Conservation (phyloP, 1,139 yeast species). For the Taphrina pruni region DNA sequence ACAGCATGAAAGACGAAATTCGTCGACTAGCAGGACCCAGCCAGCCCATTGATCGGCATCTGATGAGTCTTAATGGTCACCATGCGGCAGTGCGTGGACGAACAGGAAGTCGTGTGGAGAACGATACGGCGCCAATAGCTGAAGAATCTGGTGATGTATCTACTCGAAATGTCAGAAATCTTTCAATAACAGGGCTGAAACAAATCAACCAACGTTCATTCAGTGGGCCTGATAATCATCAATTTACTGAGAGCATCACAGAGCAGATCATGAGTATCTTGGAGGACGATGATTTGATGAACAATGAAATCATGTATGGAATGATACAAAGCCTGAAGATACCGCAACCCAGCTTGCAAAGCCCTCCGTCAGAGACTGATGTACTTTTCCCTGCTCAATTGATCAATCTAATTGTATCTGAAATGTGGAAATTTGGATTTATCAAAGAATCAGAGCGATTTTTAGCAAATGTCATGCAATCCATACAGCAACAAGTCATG, state of each 20-base stretch:
- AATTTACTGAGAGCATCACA: slow-evolving; percentile 48
- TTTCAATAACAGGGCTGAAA: slow-evolving; percentile 2
- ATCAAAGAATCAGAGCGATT: slow-evolving; percentile 91
- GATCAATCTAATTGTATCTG: slow-evolving; percentile 86
- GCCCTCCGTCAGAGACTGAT: slow-evolving; percentile 77
- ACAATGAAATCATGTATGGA: slow-evolving; percentile 86
- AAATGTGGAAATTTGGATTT: slow-evolving; percentile 97
- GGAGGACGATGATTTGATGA: slow-evolving; percentile 78
- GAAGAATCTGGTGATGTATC: not conserved
- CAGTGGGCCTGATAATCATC: slow-evolving; percentile 6
- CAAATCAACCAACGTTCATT: slow-evolving; percentile 4
- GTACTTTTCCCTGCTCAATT: slow-evolving; percentile 96
- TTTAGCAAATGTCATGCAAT: slow-evolving; percentile 85
- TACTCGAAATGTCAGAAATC: not conserved
- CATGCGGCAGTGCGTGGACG: not conserved
- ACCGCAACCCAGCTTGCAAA: slow-evolving; percentile 83
- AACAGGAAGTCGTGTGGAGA: slow-evolving; percentile 2
- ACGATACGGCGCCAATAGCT: not conserved
- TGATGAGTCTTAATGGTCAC: not conserved
- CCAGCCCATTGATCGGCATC: not conserved
- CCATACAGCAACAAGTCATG: slow-evolving; percentile 69
- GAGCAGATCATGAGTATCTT: slow-evolving; percentile 57
- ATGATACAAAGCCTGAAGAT: slow-evolving; percentile 84
- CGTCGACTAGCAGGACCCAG: slow-evolving; percentile 19
- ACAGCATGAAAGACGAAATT: slow-evolving; percentile 25